Evolutionary conservation across 345 rosid genomes (phyloP).

Genomic region (Linum usitatissimum): DNA sequence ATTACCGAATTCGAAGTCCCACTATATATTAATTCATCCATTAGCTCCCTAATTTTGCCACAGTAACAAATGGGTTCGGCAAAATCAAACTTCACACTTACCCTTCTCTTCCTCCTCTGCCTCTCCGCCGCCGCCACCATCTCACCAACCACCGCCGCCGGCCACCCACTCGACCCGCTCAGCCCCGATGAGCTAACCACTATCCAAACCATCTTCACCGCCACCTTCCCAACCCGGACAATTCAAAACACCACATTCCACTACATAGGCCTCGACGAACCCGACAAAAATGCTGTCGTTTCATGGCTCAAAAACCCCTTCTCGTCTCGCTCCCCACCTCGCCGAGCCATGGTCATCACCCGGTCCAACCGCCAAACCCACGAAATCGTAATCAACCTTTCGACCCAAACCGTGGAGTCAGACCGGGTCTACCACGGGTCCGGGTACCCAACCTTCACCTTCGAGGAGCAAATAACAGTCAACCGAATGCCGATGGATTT

Average conservation of each 20-base stretch:
- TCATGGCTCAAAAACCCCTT: slow-evolving; percentile 18
- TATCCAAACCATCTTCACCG: slow-evolving; percentile 16
- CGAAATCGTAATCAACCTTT: slow-evolving; percentile 20
- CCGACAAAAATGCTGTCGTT: slow-evolving; percentile 18
- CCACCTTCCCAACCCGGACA: slow-evolving; percentile 8
- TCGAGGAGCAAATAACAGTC: slow-evolving; percentile 15
- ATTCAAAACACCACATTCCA: slow-evolving; percentile 18
- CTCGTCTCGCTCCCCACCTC: slow-evolving; percentile 11
- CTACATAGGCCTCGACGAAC: slow-evolving; percentile 27
- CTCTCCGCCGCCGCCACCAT: neutral
- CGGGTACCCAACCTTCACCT: slow-evolving; percentile 19
- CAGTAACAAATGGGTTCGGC: neutral
- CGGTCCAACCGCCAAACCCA: slow-evolving; percentile 22
- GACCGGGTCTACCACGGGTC: slow-evolving; percentile 14
- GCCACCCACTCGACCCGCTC: neutral
- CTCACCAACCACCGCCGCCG: no score
- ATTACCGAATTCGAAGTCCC: no score
- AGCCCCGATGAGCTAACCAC: slow-evolving; percentile 14
- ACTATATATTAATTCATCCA: no score
- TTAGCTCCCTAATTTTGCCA: no score
- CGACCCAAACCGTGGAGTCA: slow-evolving; percentile 10
- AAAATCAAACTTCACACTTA: neutral
- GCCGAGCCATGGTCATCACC: slow-evolving; percentile 21
- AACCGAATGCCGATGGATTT: slow-evolving; percentile 11
- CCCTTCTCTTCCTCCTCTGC: neutral